Base-by-base conservation (phyloP, 1,284 basidiomycete genomes). In the Fomitopsis schrenkii region DNA sequence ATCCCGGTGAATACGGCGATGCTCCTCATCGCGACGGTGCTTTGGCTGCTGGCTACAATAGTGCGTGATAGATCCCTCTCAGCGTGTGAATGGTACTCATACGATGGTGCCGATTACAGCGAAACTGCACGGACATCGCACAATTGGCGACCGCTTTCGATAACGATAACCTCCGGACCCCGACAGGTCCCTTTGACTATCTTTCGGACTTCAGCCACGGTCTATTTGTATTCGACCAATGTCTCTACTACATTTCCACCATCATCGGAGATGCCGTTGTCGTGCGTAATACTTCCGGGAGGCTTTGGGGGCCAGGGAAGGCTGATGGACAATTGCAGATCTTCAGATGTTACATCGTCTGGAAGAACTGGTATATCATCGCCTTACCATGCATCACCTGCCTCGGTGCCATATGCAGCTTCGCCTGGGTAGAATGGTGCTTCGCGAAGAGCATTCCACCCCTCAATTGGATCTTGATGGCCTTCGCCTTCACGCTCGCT, bases 21-120 rank as follows among this genome's bases (percentile, higher is more conserved):
- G 58, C 41, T 59, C 10, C 2, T 28, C 14, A 26, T 46, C 5
- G 50, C 58, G 9, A 7, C 28, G 12, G 40, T 59, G 17, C 40
- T 59, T 3, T 59, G 58, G 58, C n/a, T 55, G 7, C 12, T 59
- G 40, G 6, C 38, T n/a, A 59, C 58, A 7, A 26, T 55, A 14
- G 58, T 59, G 14, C n/a, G 58, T 55, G 15, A 14, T 4, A 12
- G 7, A 45, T 22, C 22, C 15, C n/a, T 12, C 22, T 8, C 26
- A 17, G 14, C 9, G 10, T 33, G 48, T 22, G 48, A 50, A 33
- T 30, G 28, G 8, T 33, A 15, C 26, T 33, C 5, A 50, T 17
- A 15, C 12, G 48, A 1, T 15, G 9, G 22, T 30, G 46, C 14
- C 22, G 22, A 3, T 12, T 14, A 40, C 15, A 50, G 48, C 26